Evolutionary conservation across 1,284 basidiomycete species (phyloP).

Genomic region (Veloboletus limbatus): DNA sequence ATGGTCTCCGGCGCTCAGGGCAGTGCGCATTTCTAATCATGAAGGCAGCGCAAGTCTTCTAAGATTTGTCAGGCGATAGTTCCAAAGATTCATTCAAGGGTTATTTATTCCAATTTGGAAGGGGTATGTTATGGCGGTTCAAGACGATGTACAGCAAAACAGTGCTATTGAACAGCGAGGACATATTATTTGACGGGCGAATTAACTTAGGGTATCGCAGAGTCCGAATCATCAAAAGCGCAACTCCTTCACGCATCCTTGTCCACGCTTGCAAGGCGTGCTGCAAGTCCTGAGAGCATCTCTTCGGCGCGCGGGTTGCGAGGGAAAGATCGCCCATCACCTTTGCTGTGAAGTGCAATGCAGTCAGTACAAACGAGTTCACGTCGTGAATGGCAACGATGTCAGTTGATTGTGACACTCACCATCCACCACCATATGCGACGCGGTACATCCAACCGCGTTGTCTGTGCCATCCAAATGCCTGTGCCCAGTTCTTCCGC

Average conservation of each 20-base stretch:
- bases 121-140: slow-evolving; percentile 1
- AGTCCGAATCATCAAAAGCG: slow-evolving; percentile 1
- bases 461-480: slow-evolving; percentile 54
- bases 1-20: too few species aligned
- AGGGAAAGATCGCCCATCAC: slow-evolving; percentile 65
- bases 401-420: slow-evolving; percentile 26
- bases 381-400: background rate
- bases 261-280: slow-evolving; percentile 55
- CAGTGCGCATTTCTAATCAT: too few species aligned
- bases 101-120: background rate
- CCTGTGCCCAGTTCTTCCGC: slow-evolving; percentile 66
- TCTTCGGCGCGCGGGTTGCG: slow-evolving; percentile 64
- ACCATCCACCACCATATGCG: slow-evolving; percentile 62
- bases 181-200: slow-evolving; percentile 7
- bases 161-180: slow-evolving; percentile 11
- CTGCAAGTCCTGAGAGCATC: slow-evolving; percentile 59
- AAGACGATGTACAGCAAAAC: slow-evolving; percentile 14
- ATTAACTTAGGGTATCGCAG: background rate
- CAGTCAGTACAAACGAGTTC: slow-evolving; percentile 7
- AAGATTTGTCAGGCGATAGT: too few species aligned
- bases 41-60: too few species aligned
- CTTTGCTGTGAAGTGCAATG: slow-evolving; percentile 41
- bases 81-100: too few species aligned
- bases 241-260: slow-evolving; percentile 36
- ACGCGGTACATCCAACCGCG: slow-evolving; percentile 53